Base-by-base conservation (phyloP, 148 eudicot genomes). In the Vaccinium myrtillus region DNA sequence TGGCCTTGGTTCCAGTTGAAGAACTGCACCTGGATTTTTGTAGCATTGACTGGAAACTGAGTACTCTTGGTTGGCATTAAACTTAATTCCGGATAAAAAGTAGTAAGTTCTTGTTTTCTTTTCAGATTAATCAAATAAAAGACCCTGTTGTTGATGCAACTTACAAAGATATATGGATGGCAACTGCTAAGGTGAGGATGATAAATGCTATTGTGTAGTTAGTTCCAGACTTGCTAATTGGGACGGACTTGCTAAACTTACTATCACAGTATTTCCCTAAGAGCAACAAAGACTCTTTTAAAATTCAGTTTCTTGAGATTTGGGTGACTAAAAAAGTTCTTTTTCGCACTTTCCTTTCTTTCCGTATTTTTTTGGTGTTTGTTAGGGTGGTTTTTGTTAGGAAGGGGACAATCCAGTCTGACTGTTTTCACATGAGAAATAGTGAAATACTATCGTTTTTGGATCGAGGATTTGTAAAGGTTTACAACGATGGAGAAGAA, bases 101-200 rank as follows among this genome's bases (percentile, higher is more conserved):
- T 10, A 15, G 13, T 7, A 69, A 69, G 50, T 59, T 61, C 4
- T 84, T 63, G 23, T 77, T 86, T 39, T 49, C 18, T 59, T 70
- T 61, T 53, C 90, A 97, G 99, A 85, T 91, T 77, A 74, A 88
- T 61, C 90, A 87, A 88, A 93, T 97, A 27, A 87, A 78, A 77
- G 99, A 97, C 82, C 99, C 99, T 27, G 95, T 95, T 86, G 87
- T 86, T 82, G 98, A 97, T 86, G 80, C 98, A 84, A 95, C 98
- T 79, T 97, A 94, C 90, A 97, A 91, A 88, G 95, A 94, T 87
- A 94, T 92, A 88, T 97, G 99, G 99, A 95, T 94, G 99, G 96
- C 98, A 77, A 97, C 94, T 84, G 99, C 99, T 46, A 95, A 92
- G 98, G 98, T 97, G 55, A 82, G 87, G 5, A 23, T 25, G 25